Evolutionary conservation across 2,329 filamentous ascomycete species (phyloP).

Genomic region (Fusarium cyanostomum): DNA sequence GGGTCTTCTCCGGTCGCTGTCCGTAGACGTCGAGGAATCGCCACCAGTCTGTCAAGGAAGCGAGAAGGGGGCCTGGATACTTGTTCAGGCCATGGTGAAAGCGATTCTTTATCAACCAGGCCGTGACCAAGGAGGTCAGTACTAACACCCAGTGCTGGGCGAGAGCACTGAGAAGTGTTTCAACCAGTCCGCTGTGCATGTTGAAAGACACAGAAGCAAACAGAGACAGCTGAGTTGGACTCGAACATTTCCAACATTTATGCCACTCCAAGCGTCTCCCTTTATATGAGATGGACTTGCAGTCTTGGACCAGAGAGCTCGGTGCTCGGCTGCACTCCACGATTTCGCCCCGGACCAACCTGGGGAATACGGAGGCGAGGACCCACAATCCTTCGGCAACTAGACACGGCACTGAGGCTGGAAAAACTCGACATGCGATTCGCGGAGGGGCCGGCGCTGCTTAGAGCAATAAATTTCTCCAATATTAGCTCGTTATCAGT

Average conservation of each 20-base stretch:
- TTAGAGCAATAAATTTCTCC: not conserved
- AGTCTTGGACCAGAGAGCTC: constrained; percentile 18
- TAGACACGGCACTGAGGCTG: constrained; percentile 21
- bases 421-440: constrained; percentile 1
- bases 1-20: constrained; percentile 71
- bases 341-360: constrained; percentile 18
- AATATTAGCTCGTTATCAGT: fast-evolving
- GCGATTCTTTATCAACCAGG: constrained; percentile 35
- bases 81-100: constrained; percentile 69
- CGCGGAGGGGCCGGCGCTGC: fast-evolving
- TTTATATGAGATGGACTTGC: constrained; percentile 31
- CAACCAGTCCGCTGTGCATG: constrained; percentile 38
- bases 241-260: not conserved
- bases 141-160: constrained; percentile 35
- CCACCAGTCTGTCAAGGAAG: constrained; percentile 74
- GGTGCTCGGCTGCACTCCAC: constrained; percentile 20
- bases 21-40: constrained; percentile 74
- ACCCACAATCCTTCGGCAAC: constrained; percentile 29
- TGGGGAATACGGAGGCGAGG: constrained; percentile 22
- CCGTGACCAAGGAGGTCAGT: constrained; percentile 6
- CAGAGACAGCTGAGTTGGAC: constrained; percentile 4
- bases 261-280: not conserved
- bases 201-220: constrained; percentile 24
- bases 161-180: constrained; percentile 27
- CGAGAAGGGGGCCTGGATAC: constrained; percentile 77